Conservation (phyloP, 2,329 filamentous ascomycete genomes). For the Apiospora saccharicola region DNA sequence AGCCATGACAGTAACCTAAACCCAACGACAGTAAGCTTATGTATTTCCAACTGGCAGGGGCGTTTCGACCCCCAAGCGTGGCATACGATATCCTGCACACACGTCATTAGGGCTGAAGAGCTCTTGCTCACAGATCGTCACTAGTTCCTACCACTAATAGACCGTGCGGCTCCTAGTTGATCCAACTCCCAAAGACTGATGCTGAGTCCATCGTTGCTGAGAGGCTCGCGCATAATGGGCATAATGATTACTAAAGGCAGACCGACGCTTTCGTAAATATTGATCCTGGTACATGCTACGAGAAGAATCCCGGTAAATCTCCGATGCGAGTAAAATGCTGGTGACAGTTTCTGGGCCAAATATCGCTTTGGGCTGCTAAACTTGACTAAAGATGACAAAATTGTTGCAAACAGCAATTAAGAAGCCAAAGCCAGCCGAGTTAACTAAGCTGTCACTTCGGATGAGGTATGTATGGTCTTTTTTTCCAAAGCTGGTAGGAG, state of each 20-base stretch:
- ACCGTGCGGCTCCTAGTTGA: neutral
- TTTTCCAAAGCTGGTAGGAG: neutral
- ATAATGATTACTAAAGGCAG: neutral
- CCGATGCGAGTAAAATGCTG: neutral
- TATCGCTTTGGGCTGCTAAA: neutral
- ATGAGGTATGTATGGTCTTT: neutral
- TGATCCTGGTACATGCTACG: neutral
- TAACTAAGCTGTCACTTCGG: no score
- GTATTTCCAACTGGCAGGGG: neutral
- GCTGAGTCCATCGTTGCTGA: neutral
- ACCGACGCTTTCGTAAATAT: neutral
- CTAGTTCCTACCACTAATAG: neutral
- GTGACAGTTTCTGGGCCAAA: neutral
- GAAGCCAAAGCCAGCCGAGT: no score
- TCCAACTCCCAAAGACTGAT: neutral
- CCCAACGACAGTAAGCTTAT: conserved; percentile 4
- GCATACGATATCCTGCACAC: no score
- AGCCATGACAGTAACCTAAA: neutral
- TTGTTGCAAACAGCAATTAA: neutral
- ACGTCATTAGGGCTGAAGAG: neutral
- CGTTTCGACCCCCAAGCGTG: neutral
- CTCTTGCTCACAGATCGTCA: neutral
- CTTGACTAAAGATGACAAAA: neutral
- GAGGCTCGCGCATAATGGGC: no score
- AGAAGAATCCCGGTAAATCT: neutral